A percentile compares a stretch with the other conserved stretches of the same genome.
These are phyloP conservation scores for Brachypodium distachyon DNA, from an alignment of 202 grass and related monocot species.

Conservation along the genomic window DNA sequence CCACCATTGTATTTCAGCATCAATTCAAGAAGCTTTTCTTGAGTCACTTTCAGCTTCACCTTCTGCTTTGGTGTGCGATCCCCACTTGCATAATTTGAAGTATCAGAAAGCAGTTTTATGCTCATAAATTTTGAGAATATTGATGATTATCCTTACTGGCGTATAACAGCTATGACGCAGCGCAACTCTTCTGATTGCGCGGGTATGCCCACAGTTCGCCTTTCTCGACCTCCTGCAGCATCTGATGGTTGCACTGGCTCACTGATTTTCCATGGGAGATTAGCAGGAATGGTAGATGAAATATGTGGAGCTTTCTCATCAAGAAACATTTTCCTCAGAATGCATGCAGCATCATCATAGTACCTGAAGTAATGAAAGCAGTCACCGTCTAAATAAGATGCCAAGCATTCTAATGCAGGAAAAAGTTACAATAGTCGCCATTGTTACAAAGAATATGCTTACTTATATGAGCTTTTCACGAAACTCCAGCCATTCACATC, in stretches of 20 bases:
- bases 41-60: slow-evolving; percentile 90
- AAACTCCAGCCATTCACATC: slow-evolving; percentile 99
- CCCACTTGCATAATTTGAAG: slow-evolving; percentile 59
- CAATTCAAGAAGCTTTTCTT: slow-evolving; percentile 96
- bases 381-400: slow-evolving; percentile 1
- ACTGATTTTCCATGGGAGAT: slow-evolving; percentile 80
- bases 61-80: slow-evolving; percentile 99
- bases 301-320: slow-evolving; percentile 95
- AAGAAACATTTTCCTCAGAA: slow-evolving; percentile 95
- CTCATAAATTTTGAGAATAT: neutral
- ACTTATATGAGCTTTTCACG: slow-evolving; percentile 97
- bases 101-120: slow-evolving; percentile 27
- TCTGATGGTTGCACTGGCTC: slow-evolving; percentile 47
- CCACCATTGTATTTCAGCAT: slow-evolving; percentile 96
- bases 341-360: slow-evolving; percentile 91
- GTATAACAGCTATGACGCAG: slow-evolving; percentile 89
- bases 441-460: slow-evolving; percentile 19
- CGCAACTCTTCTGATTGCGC: slow-evolving; percentile 86
- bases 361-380: slow-evolving; percentile 48
- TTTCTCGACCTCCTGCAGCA: slow-evolving; percentile 42
- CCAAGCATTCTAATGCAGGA: neutral
- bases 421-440: slow-evolving; percentile 21
- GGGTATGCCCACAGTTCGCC: slow-evolving; percentile 54
- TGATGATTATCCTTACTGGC: slow-evolving; percentile 71
- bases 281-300: slow-evolving; percentile 68